Base-by-base conservation (phyloP, 164 flowering plant genomes). In the Chimonanthus salicifolius region DNA sequence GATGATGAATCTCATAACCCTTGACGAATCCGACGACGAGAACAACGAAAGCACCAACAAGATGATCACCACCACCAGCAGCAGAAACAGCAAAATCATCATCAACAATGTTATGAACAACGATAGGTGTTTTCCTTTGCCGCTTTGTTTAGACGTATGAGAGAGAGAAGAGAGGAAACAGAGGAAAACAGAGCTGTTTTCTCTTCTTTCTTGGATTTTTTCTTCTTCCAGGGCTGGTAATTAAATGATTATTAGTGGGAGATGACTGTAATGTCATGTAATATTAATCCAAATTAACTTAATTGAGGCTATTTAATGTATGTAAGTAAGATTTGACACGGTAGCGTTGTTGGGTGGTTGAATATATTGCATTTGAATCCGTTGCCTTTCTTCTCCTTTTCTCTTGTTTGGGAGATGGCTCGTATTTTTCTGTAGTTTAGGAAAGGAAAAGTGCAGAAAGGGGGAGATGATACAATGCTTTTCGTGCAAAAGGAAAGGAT, bases 61-160 rank as follows among this genome's bases (percentile, higher is more conserved):
- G 3, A 68, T 2, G 54, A 68, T 33, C 48, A 45, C 44, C 49
- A 18, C 11, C 50, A 43, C 4, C 49, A 2, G n/a, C 13, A 47
- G 51, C 46, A 33, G 15, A 33, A 33, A 33, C 33, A 0, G 33
- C 1, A 33, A 33, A 33, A 33, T 33, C 33, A 33, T 33, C 33
- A 33, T 33, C 45, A 10, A 16, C 63, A 60, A 16, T 33, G 20
- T 5, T 13, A 11, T 8, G 48, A 66, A 66, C 68, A 66, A 68
- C 10, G 54, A 73, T 50, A 73, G 51, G 9, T 18, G 60, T 45
- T 54, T 54, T 67, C 71, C 65, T 66, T 18, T 58, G 7, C 63
- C 64, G 54, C 71, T 73, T 10, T 67, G 71, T 73, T 73, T 67
- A 58, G 75, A 73, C 16, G 64, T 21, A 58, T 47, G 43, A 62